These are phyloP conservation scores for Sporothrix brasiliensis DNA, from an alignment of 2,329 filamentous ascomycete genomes.

Conservation along the genomic window DNA sequence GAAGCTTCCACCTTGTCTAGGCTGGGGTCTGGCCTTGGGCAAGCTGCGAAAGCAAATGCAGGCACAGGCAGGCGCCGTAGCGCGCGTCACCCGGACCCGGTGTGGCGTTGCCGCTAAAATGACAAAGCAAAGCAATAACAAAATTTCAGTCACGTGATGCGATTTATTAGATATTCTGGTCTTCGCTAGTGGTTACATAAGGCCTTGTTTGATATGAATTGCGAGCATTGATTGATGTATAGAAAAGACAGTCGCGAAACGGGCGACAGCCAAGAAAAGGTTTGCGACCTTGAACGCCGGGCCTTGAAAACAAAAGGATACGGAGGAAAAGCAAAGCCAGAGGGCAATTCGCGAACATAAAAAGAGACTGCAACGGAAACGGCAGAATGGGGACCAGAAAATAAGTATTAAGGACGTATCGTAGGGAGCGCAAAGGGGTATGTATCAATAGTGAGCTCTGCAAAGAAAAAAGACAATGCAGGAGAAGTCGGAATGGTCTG, in stretches of 20 bases:
- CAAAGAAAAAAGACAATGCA: neutral
- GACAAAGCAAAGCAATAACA: constrained; percentile 19
- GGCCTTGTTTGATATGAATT: neutral
- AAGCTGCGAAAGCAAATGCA: constrained; percentile 29
- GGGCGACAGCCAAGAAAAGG: neutral
- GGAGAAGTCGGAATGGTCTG: neutral
- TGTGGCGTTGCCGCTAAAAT: constrained; percentile 17
- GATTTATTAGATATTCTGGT: neutral
- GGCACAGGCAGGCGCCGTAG: constrained; percentile 34
- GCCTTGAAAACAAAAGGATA: neutral
- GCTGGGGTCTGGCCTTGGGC: constrained; percentile 22
- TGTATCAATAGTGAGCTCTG: constrained; percentile 15
- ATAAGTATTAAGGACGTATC: neutral
- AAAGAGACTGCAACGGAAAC: neutral
- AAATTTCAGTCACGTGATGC: constrained; percentile 25
- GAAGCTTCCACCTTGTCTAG: constrained; percentile 29
- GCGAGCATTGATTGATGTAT: neutral
- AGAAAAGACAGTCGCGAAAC: neutral
- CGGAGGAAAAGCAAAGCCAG: neutral
- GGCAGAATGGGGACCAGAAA: neutral
- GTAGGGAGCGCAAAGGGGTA: constrained; percentile 6
- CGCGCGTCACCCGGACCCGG: constrained; percentile 31
- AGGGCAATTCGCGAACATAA: neutral
- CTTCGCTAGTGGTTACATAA: neutral
- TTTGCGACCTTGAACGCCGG: constrained; percentile 20